These are phyloP conservation scores for Diaporthe capsici DNA, from an alignment of 2,329 filamentous ascomycete genomes.

Conservation along the genomic window DNA sequence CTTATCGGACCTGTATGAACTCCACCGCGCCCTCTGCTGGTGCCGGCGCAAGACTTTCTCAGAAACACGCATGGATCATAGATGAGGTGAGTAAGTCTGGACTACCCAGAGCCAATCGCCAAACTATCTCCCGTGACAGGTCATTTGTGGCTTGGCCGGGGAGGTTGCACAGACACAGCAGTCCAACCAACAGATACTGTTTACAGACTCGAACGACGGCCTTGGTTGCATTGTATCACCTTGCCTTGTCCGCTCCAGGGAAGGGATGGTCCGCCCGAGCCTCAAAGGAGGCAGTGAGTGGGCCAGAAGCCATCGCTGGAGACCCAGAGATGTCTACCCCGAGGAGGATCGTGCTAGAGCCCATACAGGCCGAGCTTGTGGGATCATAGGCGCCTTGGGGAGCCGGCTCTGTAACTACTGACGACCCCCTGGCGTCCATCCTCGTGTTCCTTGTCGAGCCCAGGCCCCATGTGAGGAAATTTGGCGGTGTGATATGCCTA, in stretches of 20 bases:
- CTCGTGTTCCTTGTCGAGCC: not conserved
- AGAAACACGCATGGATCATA: slow-evolving; percentile 13
- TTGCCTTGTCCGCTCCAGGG: not conserved
- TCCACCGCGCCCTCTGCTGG: not conserved
- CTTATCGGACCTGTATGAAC: not conserved
- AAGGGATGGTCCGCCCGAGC: not conserved
- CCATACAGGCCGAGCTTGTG: not conserved
- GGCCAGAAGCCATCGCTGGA: not conserved
- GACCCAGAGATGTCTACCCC: not conserved
- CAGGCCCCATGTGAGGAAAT: not conserved
- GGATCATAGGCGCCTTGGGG: not conserved
- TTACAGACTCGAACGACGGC: not conserved
- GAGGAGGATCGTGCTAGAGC: not conserved
- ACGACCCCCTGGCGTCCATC: not conserved
- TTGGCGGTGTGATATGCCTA: slow-evolving; percentile 17
- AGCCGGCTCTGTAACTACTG: not conserved
- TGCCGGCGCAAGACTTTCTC: not conserved
- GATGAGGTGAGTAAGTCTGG: not conserved
- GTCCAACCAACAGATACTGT: slow-evolving; percentile 6
- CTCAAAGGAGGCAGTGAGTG: not conserved
- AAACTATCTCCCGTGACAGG: slow-evolving; percentile 18
- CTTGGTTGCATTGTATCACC: not conserved
- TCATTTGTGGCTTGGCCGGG: slow-evolving; percentile 35
- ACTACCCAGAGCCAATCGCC: not conserved
- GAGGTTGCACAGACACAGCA: slow-evolving; percentile 16